Conservation (phyloP, 176 grass and related monocot genomes). For the Avena eriantha region DNA sequence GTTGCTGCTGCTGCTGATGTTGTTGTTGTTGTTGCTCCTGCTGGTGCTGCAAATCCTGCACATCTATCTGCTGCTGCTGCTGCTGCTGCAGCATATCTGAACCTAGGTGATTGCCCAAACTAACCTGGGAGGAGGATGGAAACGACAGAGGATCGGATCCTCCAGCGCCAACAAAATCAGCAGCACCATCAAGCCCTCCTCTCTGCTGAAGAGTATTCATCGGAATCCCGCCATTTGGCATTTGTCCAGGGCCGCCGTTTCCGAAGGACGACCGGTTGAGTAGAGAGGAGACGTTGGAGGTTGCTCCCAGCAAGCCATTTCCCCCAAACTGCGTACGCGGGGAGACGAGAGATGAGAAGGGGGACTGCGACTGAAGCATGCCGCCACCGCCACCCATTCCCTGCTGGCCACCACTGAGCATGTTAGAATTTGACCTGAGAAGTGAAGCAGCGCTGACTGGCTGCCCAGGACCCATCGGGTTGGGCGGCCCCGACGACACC, state of each 20-base stretch:
- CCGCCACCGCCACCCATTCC: constrained; percentile 51
- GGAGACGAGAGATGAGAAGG: constrained; percentile 78
- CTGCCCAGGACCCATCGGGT: constrained; percentile 75
- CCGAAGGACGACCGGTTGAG: constrained; percentile 65
- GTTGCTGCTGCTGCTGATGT: constrained; percentile 54
- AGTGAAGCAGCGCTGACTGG: constrained; percentile 65
- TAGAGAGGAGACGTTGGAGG: constrained; percentile 75
- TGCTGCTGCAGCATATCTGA: constrained; percentile 61
- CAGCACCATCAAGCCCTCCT: constrained; percentile 50
- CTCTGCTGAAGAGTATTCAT: constrained; percentile 60
- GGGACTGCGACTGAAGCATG: constrained; percentile 63
- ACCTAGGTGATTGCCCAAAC: constrained; percentile 57
- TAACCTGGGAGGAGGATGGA: constrained; percentile 57
- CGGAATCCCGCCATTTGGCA: constrained; percentile 51
- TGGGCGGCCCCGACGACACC: constrained; percentile 81
- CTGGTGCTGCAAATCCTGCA: constrained; percentile 57
- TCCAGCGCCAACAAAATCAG: constrained; percentile 46
- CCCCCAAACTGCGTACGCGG: constrained; percentile 69
- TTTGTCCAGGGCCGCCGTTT: constrained; percentile 50
- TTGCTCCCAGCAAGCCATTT: constrained; percentile 67
- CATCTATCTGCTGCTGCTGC: constrained; percentile 58
- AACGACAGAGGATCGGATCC: constrained; percentile 65
- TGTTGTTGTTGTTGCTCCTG: constrained; percentile 39
- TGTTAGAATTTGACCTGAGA: constrained; percentile 68
- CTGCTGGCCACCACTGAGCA: constrained; percentile 63